phyloP scores from a whole-genome alignment of 441 rosid species.

The Gossypium gossypioides region DNA sequence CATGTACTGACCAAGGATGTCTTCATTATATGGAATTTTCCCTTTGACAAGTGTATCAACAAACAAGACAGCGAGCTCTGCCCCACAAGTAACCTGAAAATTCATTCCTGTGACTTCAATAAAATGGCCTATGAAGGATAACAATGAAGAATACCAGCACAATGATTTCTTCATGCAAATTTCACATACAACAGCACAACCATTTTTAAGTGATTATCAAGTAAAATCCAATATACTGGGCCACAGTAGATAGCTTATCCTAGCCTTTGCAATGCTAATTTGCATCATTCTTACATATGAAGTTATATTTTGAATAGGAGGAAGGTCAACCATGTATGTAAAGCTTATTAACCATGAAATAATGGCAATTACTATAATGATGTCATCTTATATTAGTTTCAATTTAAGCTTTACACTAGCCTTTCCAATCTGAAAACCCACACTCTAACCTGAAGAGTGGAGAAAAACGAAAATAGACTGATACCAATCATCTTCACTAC shows the following conservation, averaged over 20 bases:
- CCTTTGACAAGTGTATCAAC: slow-evolving; percentile 76
- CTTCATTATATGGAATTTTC: slow-evolving; percentile 54
- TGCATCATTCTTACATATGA: not conserved
- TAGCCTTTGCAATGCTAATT: not conserved
- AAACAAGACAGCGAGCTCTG: slow-evolving; percentile 67
- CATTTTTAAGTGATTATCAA: not conserved
- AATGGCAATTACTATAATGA: not conserved
- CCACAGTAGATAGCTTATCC: not conserved
- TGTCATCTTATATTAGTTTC: not conserved
- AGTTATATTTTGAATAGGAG: not conserved
- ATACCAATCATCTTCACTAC: not conserved
- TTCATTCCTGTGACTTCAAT: slow-evolving; percentile 11
- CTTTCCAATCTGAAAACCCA: not conserved
- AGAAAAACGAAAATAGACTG: not conserved
- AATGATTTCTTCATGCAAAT: not conserved
- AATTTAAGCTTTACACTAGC: not conserved
- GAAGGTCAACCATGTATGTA: not conserved
- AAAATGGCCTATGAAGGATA: slow-evolving; percentile 1
- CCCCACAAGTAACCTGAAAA: slow-evolving; percentile 78
- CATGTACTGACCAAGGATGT: slow-evolving; percentile 55
- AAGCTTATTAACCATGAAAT: not conserved
- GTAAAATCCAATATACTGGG: not conserved
- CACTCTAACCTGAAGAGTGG: not conserved
- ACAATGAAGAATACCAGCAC: not conserved
- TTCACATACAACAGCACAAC: not conserved